Conservation (phyloP, 2,329 filamentous ascomycete genomes). For the Lasiodiplodia gonubiensis region DNA sequence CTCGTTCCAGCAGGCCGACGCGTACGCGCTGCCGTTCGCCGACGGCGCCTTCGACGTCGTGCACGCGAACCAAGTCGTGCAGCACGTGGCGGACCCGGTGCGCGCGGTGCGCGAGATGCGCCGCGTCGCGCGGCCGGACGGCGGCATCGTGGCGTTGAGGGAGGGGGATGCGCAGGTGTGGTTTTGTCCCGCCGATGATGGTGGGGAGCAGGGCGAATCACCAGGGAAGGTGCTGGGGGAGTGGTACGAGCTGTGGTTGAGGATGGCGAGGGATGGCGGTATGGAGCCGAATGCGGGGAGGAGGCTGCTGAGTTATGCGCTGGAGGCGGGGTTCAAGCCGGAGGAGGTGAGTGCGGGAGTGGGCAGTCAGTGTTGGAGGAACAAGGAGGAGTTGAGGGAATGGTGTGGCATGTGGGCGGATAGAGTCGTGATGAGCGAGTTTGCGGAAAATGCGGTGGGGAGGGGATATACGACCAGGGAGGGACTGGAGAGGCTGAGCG, state of each 20-base stretch:
- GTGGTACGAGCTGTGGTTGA: constrained; percentile 44
- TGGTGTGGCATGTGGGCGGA: constrained; percentile 52
- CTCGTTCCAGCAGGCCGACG: constrained; percentile 49
- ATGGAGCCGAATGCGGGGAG: constrained; percentile 35
- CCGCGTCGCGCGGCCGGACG: constrained; percentile 55
- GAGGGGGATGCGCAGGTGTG: constrained; percentile 46
- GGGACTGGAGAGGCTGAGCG: constrained; percentile 48
- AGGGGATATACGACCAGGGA: constrained; percentile 45
- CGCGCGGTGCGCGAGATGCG: constrained; percentile 60
- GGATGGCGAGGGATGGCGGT: constrained; percentile 38
- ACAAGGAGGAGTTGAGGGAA: constrained; percentile 41
- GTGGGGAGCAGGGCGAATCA: not conserved
- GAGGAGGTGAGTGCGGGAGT: constrained; percentile 32
- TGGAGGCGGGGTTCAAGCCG: constrained; percentile 33
- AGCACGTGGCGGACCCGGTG: constrained; percentile 60
- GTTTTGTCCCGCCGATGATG: constrained; percentile 40
- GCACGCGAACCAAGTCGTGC: constrained; percentile 63
- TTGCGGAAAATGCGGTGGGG: constrained; percentile 45
- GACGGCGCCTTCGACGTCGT: constrained; percentile 65
- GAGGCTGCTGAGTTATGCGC: constrained; percentile 39
- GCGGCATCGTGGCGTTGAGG: constrained; percentile 59
- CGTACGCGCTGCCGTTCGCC: constrained; percentile 49
- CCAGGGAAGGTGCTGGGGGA: constrained; percentile 39
- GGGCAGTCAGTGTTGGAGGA: constrained; percentile 19
- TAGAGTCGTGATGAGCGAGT: constrained; percentile 42